Evolutionary conservation across 768 basidiomycete genomes (phyloP), one percentile per base, ranked within the genome.

Genomic region (Boletus eberwhitei): DNA sequence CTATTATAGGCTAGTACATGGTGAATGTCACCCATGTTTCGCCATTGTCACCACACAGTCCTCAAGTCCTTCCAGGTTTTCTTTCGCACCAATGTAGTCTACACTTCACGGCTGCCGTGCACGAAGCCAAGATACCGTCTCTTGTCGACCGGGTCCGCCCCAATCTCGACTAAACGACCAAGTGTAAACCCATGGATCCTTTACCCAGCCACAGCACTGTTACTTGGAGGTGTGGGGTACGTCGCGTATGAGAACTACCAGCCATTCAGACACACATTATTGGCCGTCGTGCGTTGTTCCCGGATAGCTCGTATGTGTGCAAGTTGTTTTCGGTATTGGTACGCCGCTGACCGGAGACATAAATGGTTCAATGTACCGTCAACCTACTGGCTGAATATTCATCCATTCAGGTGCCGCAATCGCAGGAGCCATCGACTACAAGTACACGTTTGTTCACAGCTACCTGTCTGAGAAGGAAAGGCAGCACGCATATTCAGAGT

Each of bases 241-340:
- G 50, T 79, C 48, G 79, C 84, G 14, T 96, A 92, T 71, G 73
- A 91, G 54, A 79, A 82, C 32, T 80, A 77, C 55, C 79, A 88
- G 51, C 85, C 92, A 2, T 85, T 92, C 64, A 79, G 92, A 40
- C 88, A 96, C 71, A 74, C 82, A 3, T 69, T 81, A 7, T 76
- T 96, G 48, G 93, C 95, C 12, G 74, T 80, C 22, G 74, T 84
- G 41, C 82, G 96, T 53, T 95, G 93, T 68, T 86, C 87, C 4
- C 80, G 90, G 48, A 81, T 97, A 50, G 93, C 87, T 49, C 74
- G 82, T 79, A 72, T 71, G 72, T 67, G 71, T 12, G 21, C 66
- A 48, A 48, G 58, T 69, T 46, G 17, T 43, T 42, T 52, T 50
- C 31, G 11, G 31, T 32, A 32, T 2, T 58, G 68, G 65, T 64